These are phyloP conservation scores for Daldinia vernicosa DNA, from an alignment of 495 filamentous ascomycete species.

Conservation along the genomic window DNA sequence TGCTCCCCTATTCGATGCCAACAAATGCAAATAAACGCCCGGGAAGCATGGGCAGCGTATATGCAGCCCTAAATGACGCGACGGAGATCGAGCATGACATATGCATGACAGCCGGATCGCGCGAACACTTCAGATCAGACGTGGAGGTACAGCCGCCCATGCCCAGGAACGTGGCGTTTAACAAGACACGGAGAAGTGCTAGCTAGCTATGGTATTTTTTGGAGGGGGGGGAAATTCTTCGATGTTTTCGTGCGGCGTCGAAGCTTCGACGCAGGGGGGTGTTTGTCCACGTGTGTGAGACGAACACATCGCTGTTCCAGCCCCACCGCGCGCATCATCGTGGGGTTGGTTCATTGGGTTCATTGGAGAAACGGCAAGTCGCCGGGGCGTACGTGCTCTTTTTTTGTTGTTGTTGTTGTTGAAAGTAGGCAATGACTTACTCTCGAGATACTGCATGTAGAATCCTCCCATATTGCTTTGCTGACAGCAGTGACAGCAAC, in stretches of 20 bases:
- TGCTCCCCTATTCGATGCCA: constrained; percentile 43
- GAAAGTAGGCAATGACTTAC: constrained; percentile 56
- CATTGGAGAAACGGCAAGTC: constrained; percentile 9
- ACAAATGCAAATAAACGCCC: constrained; percentile 46
- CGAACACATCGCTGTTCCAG: constrained; percentile 43
- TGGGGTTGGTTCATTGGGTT: constrained; percentile 25
- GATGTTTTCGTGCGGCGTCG: constrained; percentile 39
- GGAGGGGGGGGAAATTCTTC: constrained; percentile 15
- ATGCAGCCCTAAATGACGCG: constrained; percentile 51
- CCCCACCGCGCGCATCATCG: constrained; percentile 46
- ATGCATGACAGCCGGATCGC: constrained; percentile 59
- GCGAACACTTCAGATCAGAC: constrained; percentile 41
- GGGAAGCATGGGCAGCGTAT: constrained; percentile 18
- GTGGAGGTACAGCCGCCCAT: constrained; percentile 37
- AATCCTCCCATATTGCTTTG: constrained; percentile 65
- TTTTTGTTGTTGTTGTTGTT: background rate
- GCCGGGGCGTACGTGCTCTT: background rate
- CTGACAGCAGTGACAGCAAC: constrained; percentile 29
- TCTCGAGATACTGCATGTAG: constrained; percentile 71
- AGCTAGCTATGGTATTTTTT: constrained; percentile 24
- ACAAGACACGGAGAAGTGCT: constrained; percentile 19
- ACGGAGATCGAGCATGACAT: constrained; percentile 46
- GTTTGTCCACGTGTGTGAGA: constrained; percentile 47
- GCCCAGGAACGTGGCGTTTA: constrained; percentile 43
- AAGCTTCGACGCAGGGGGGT: constrained; percentile 47